phyloP scores from a whole-genome alignment of 805 yeast genomes.

The Zygosaccharomyces kombuchaensis region DNA sequence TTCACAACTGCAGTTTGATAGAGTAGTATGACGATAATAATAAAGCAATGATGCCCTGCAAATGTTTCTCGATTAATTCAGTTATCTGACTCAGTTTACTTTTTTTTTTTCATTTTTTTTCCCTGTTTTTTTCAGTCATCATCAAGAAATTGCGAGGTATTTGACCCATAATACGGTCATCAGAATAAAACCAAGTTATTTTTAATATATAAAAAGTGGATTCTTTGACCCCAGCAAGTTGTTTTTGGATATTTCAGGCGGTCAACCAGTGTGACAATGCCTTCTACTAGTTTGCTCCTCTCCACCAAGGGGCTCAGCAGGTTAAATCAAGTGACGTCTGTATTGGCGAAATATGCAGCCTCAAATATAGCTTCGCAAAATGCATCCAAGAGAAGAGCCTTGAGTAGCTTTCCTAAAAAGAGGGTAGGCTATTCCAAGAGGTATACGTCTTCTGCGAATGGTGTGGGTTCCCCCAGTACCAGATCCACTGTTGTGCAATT shows the following conservation, averaged over 20 bases:
- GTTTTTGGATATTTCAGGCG: slow-evolving; percentile 1
- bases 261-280: slow-evolving; percentile 15
- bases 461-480: slow-evolving; percentile 42
- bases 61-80: not conserved
- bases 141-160: slow-evolving; percentile 5
- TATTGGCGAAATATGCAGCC: slow-evolving; percentile 19
- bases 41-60: not conserved
- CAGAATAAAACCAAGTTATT: not conserved
- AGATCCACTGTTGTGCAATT: slow-evolving; percentile 94
- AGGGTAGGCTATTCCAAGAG: slow-evolving; percentile 31
- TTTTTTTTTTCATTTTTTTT: slow-evolving; percentile 1
- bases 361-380: slow-evolving; percentile 11
- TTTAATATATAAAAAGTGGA: not conserved
- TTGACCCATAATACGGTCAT: not conserved
- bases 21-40: not conserved
- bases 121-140: not conserved
- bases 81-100: not conserved
- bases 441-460: slow-evolving; percentile 22
- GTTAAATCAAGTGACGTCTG: slow-evolving; percentile 18
- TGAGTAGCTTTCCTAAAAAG: slow-evolving; percentile 15
- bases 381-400: slow-evolving; percentile 6
- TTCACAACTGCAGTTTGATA: too few species aligned
- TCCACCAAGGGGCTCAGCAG: slow-evolving; percentile 27
- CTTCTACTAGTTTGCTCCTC: slow-evolving; percentile 27
- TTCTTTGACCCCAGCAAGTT: not conserved